Percentiles rank a stretch among this genome's conserved stretches.
Evolutionary conservation across 139 green algal genomes (phyloP).

Genomic region (Coelastrella sp.): DNA sequence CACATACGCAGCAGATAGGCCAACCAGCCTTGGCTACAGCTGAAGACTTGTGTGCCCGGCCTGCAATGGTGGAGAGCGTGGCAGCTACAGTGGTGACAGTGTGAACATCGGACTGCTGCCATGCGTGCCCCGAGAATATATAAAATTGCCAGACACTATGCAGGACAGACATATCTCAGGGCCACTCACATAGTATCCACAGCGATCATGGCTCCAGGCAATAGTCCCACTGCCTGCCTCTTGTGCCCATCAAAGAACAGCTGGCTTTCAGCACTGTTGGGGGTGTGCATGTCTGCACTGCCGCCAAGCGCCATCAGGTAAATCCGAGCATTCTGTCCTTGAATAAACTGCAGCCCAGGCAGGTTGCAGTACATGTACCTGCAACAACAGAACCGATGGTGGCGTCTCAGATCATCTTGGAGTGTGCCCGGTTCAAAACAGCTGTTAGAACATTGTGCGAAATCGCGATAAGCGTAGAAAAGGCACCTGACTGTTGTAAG

Average conservation of each 20-base stretch:
- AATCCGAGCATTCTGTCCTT: constrained; percentile 53
- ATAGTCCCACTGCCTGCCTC: constrained; percentile 30
- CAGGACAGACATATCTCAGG: neutral
- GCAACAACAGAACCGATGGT: neutral
- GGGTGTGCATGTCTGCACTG: constrained; percentile 80
- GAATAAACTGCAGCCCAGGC: constrained; percentile 47
- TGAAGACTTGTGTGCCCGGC: no score
- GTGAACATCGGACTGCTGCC: no score
- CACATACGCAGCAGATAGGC: neutral
- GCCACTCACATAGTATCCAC: constrained; percentile 49
- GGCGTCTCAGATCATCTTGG: no score
- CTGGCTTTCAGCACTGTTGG: constrained; percentile 57
- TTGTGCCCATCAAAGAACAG: constrained; percentile 44
- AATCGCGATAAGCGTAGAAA: neutral
- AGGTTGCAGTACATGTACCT: constrained; percentile 72
- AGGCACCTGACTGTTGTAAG: neutral
- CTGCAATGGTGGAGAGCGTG: no score
- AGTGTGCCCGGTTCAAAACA: no score
- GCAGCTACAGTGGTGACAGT: no score
- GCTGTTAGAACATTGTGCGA: neutral
- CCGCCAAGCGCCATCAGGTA: constrained; percentile 70
- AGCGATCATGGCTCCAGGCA: constrained; percentile 60
- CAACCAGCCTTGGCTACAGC: no score
- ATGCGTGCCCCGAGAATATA: no score
- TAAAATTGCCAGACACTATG: no score